Evolutionary conservation across 345 rosid species (phyloP), one percentile per base, ranked within the genome.

Genomic region (Sonneratia caseolaris): DNA sequence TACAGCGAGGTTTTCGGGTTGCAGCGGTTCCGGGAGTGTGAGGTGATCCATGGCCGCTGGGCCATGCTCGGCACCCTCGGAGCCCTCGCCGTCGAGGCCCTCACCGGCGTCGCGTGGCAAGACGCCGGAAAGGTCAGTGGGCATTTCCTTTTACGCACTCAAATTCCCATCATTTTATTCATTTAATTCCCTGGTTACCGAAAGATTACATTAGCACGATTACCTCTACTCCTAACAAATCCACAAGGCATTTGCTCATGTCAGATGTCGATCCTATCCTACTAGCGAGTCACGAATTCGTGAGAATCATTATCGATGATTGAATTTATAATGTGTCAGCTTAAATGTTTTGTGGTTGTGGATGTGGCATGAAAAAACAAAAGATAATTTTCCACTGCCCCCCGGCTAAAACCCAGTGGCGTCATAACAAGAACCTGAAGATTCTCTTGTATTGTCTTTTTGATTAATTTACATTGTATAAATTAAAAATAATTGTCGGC

Each of bases 41-140:
- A 94, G 85, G 76, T 94, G 59, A 94, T 91, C n/a, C 94, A 88
- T 62, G 97, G 93, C 16, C 81, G 93, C 66, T 91, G 96, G 98
- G 97, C 95, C 21, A 91, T 91, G 98, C 76, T 94, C 75, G 97
- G 90, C 7, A 79, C 79, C 68, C 91, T 89, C 7, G 95, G 91
- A 37, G 91, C 91, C 22, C 81, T 89, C 16, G 1, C 89, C 27
- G 91, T 87, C 27, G 95, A 89, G 81, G 80, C 88, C 85, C 89
- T 89, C 70, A 89, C 94, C 19, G 94, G 94, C 7, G 78, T 89
- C 64, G 83, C 91, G 27, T 89, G 91, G 94, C 94, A 89, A 85
- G 94, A 89, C 45, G 94, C 94, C 22, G 91, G 91, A 77, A 89
- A 89, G 88, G 94, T 87, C 73, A 24, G 69, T 47, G 11, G 47